phyloP scores from a whole-genome alignment of 1,139 yeast genomes.

The Yamadazyma triangularis region DNA sequence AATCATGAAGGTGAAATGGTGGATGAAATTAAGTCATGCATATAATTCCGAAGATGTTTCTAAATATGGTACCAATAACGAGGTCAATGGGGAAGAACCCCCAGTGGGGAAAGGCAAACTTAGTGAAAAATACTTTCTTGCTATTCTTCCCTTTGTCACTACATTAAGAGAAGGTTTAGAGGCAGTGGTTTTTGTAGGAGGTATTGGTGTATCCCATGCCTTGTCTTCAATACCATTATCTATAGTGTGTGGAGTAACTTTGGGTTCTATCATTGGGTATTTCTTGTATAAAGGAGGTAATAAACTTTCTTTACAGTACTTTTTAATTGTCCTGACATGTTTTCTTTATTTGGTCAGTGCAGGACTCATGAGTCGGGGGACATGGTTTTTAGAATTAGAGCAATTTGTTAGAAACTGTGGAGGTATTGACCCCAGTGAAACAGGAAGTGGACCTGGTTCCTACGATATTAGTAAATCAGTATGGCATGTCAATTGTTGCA shows the following conservation, averaged over 20 bases:
- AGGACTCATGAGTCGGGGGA: slow-evolving; percentile 55
- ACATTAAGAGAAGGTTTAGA: slow-evolving; percentile 46
- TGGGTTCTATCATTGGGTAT: slow-evolving; percentile 33
- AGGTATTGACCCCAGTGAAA: slow-evolving; percentile 86
- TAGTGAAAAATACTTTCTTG: slow-evolving; percentile 27
- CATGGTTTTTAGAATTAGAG: slow-evolving; percentile 85
- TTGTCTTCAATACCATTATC: slow-evolving; percentile 37
- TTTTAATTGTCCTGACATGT: slow-evolving; percentile 38
- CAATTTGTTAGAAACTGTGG: slow-evolving; percentile 58
- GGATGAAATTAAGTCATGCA: slow-evolving; percentile 43
- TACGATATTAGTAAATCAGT: slow-evolving; percentile 75
- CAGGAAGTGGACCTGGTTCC: slow-evolving; percentile 92
- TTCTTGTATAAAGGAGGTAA: slow-evolving; percentile 43
- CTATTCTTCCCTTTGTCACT: slow-evolving; percentile 40
- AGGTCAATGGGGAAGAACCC: no score
- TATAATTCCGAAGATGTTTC: slow-evolving; percentile 13
- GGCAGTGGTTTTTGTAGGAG: slow-evolving; percentile 46
- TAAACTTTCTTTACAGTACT: slow-evolving; percentile 37
- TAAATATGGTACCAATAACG: background rate
- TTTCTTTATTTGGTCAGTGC: slow-evolving; percentile 42
- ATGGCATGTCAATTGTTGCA: slow-evolving; percentile 98
- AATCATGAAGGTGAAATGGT: slow-evolving; percentile 49
- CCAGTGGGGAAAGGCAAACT: no score
- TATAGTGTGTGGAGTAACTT: slow-evolving; percentile 29
- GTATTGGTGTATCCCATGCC: slow-evolving; percentile 40